Conservation (phyloP, 2,329 filamentous ascomycete genomes). For the Lojkania enalia region DNA sequence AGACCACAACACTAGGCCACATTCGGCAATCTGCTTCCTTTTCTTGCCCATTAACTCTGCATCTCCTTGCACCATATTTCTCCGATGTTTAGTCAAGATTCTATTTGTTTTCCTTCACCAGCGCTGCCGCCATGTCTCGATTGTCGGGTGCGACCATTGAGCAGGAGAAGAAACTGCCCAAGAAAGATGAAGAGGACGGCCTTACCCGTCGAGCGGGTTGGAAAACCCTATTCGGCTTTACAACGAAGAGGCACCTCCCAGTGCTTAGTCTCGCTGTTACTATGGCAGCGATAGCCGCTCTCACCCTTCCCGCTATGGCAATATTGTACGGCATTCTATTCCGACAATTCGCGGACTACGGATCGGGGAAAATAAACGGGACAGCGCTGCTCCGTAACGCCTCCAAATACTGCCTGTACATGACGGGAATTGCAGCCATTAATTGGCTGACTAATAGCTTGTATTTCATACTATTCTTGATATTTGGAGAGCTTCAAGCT, state of each 20-base stretch:
- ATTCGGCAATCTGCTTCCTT: slow-evolving; percentile 12
- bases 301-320: slow-evolving; percentile 66
- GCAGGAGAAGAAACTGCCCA: slow-evolving; percentile 14
- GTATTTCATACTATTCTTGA: slow-evolving; percentile 72
- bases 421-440: slow-evolving; percentile 65
- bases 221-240: slow-evolving; percentile 72
- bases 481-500: slow-evolving; percentile 81
- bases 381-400: slow-evolving; percentile 60
- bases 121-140: slow-evolving; percentile 15
- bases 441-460: slow-evolving; percentile 69
- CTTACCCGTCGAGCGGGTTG: slow-evolving; percentile 43
- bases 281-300: slow-evolving; percentile 62
- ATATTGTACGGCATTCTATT: slow-evolving; percentile 77
- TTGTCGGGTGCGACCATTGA: slow-evolving; percentile 15
- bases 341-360: slow-evolving; percentile 68
- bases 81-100: not conserved
- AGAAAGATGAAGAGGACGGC: slow-evolving; percentile 25
- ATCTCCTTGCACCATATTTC: not conserved
- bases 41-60: slow-evolving; percentile 1
- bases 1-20: slow-evolving; percentile 18
- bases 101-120: not conserved
- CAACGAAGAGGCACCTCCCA: slow-evolving; percentile 61
- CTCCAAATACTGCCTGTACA: slow-evolving; percentile 62
- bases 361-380: slow-evolving; percentile 55
- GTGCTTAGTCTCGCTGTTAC: slow-evolving; percentile 59